A percentile compares a stretch with the other conserved stretches of the same genome.
These are phyloP conservation scores for Astragalus membranaceus DNA, from an alignment of 306 rosid species.

Conservation along the genomic window DNA sequence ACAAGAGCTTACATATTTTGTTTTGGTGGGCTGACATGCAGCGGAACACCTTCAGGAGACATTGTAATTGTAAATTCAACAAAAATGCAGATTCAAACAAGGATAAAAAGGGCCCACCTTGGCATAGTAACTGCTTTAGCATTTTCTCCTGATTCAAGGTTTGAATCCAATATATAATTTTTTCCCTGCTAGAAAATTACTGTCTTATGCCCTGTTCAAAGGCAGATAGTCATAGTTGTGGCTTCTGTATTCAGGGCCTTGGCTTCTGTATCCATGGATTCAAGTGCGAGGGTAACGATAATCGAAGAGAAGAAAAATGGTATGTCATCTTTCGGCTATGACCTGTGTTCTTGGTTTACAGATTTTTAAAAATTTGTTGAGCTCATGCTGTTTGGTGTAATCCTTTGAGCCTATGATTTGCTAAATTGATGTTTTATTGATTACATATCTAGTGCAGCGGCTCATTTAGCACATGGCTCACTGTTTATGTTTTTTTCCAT, in stretches of 20 bases:
- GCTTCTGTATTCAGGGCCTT: constrained; percentile 48
- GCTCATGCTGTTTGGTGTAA: not conserved
- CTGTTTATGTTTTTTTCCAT: not conserved
- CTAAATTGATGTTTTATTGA: constrained; percentile 2
- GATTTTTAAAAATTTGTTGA: not conserved
- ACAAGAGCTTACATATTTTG: constrained; percentile 16
- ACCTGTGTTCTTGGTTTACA: constrained; percentile 2
- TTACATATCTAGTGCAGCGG: not conserved
- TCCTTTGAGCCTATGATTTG: not conserved
- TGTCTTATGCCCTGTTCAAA: constrained; percentile 1
- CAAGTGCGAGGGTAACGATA: constrained; percentile 69
- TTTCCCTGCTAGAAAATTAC: not conserved
- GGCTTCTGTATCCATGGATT: constrained; percentile 87
- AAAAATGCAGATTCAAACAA: constrained; percentile 50
- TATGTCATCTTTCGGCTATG: constrained; percentile 22
- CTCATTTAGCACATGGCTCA: too few species aligned
- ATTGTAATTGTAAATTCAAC: constrained; percentile 57
- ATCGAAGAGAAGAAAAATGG: constrained; percentile 60
- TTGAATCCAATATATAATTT: not conserved
- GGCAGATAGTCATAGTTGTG: constrained; percentile 9
- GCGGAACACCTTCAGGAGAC: constrained; percentile 87
- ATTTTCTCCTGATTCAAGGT: constrained; percentile 90
- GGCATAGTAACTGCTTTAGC: constrained; percentile 86
- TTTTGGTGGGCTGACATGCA: constrained; percentile 44
- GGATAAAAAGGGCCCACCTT: constrained; percentile 64